Conservation (phyloP, 2,329 filamentous ascomycete species). For the Colletotrichum zoysiae region DNA sequence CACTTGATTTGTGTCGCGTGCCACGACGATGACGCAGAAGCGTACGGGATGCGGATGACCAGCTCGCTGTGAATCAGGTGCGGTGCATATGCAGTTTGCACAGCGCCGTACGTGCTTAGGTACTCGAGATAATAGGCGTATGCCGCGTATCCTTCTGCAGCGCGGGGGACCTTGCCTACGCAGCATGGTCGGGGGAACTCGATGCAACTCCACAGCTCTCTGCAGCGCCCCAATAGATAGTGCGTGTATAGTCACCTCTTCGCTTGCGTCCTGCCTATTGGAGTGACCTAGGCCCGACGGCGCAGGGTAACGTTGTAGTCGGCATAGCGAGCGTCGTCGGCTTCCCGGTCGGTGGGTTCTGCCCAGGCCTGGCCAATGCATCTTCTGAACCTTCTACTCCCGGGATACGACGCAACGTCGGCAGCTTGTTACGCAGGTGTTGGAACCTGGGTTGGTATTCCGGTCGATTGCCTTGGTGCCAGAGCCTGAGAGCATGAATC, state of each 20-base stretch:
- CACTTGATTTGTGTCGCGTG: background rate
- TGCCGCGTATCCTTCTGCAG: background rate
- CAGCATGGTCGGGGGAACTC: slow-evolving; percentile 1
- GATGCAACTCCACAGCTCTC: background rate
- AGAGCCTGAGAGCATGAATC: background rate
- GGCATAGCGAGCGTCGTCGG: slow-evolving; percentile 3
- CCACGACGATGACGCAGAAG: slow-evolving; percentile 1
- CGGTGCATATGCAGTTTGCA: background rate
- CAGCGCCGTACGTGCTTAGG: slow-evolving; percentile 10
- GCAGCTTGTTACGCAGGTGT: slow-evolving; percentile 3
- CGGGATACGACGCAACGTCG: slow-evolving; percentile 8
- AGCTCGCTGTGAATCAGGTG: background rate
- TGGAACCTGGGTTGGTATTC: background rate
- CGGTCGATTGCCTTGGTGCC: background rate
- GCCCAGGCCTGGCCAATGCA: slow-evolving; percentile 3
- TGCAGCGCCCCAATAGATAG: background rate
- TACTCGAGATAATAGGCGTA: background rate
- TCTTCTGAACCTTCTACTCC: slow-evolving; percentile 5
- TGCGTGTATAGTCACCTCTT: background rate
- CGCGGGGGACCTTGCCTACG: slow-evolving; percentile 20
- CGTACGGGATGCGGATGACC: background rate
- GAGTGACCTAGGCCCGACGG: background rate
- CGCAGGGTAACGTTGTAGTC: slow-evolving; percentile 16
- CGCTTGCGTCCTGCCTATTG: slow-evolving; percentile 6
- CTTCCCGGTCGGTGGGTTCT: slow-evolving; percentile 30